phyloP scores from a whole-genome alignment of 1,284 basidiomycete genomes.

The Fomitiporia mediterranea region DNA sequence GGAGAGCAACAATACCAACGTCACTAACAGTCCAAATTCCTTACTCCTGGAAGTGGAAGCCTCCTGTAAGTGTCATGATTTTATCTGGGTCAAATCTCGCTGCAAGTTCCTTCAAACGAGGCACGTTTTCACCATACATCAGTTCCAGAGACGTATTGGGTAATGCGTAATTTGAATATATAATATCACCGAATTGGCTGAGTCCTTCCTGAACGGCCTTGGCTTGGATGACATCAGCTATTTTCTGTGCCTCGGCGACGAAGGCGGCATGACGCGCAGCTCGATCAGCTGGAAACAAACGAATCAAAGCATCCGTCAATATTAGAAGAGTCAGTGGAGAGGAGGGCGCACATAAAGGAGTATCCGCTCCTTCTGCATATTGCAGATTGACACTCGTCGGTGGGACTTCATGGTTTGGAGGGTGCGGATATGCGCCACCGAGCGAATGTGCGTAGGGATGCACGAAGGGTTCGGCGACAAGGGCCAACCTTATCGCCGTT shows the following conservation, averaged over 20 bases:
- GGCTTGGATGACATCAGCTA: conserved; percentile 7
- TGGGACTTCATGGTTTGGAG: conserved; percentile 3
- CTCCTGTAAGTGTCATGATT: conserved; percentile 14
- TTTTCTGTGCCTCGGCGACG: neutral
- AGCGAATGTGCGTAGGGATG: conserved; percentile 6
- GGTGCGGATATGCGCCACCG: conserved; percentile 16
- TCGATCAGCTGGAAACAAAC: neutral
- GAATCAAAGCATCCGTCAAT: neutral
- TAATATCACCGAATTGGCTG: conserved; percentile 16
- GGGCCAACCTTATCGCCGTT: neutral
- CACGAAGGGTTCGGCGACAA: neutral
- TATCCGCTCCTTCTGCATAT: neutral
- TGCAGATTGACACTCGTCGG: conserved; percentile 1
- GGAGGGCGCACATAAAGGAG: conserved; percentile 1
- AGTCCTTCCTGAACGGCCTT: conserved; percentile 11
- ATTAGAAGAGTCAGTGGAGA: too few relatives aligned
- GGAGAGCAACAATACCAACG: neutral
- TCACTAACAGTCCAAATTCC: neutral
- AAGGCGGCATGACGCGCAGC: neutral
- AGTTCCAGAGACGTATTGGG: conserved; percentile 16
- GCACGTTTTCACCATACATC: conserved; percentile 21
- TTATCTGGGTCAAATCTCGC: conserved; percentile 8
- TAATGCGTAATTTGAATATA: conserved; percentile 23
- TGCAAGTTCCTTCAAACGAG: conserved; percentile 6
- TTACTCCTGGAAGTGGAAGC: conserved; percentile 10